Evolutionary conservation across 495 filamentous ascomycete species (phyloP), one percentile per base, ranked within the genome.

Genomic region (Mycothermus thermophilus): DNA sequence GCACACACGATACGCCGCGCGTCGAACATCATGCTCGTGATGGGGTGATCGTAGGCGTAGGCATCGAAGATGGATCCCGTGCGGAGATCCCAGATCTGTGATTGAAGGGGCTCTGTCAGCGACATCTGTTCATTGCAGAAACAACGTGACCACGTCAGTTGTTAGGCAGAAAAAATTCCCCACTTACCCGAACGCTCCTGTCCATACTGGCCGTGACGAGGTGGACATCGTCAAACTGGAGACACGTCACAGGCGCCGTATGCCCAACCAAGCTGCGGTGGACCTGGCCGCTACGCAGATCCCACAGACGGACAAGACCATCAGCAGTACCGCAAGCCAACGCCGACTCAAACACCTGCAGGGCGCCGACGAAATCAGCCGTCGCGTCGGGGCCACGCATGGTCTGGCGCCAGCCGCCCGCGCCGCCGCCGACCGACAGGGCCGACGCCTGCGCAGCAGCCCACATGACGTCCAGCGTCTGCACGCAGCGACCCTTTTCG

Each of bases 21-120:
- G 55, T 99, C 90, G 49, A 99, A 99, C 77, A 90, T 90, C 90
- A 96, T 96, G 64, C 80, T 86, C 16, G 84, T 93, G 42, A 99
- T 72, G 0, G 88, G 79, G 49, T 84, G 69, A 51, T 95, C 85
- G 55, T 95, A 99, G 27, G 90, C 90, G 50, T 82, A 99, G 20
- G 87, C 92, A 52, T 99, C 90, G 51, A 79, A 83, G 45, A 99
- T 95, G 10, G 85, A 87, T 25, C 90, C 90, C 10, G 81, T 99
- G 26, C 90, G 81, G 27, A 99, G 77, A 63, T 99, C 90, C 90
- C 90, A 99, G 52, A 99, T 95, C 90, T 97, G 36, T 35, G n/a
- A n/a, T n/a, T n/a, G n/a, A n/a, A n/a, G n/a, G 27, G 18, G 3
- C 28, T 18, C n/a, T 2, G 8, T 32, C 8, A 39, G 30, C 3